Conservation (phyloP, 805 yeast genomes). For the Saturnispora mendoncae region DNA sequence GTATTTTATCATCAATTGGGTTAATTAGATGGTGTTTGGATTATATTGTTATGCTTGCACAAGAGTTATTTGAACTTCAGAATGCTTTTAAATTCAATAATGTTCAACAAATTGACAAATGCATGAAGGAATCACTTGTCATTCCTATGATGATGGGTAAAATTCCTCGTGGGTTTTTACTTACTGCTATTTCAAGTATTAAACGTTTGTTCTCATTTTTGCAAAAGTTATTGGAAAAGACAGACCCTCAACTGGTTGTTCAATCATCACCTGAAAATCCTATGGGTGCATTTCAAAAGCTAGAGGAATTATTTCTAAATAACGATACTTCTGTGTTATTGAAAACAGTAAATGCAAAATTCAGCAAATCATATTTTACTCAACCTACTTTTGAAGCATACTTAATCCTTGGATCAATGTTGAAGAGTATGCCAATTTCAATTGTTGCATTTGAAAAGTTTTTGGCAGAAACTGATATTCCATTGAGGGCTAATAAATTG, state of each 20-base stretch:
- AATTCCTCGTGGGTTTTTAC: slow-evolving; percentile 58
- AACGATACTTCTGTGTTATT: slow-evolving; percentile 22
- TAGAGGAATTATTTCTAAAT: slow-evolving; percentile 20
- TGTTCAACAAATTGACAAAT: slow-evolving; percentile 16
- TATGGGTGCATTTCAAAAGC: slow-evolving; percentile 24
- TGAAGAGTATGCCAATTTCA: slow-evolving; percentile 45
- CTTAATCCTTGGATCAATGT: slow-evolving; percentile 39
- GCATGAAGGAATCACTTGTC: slow-evolving; percentile 31
- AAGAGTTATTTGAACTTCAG: slow-evolving; percentile 52
- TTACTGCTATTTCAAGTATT: slow-evolving; percentile 59
- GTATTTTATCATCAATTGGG: slow-evolving; percentile 60
- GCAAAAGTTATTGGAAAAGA: slow-evolving; percentile 47
- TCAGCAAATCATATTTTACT: slow-evolving; percentile 18
- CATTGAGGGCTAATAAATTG: slow-evolving; percentile 29
- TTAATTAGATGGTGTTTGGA: slow-evolving; percentile 82
- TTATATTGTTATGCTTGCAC: slow-evolving; percentile 59
- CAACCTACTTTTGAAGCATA: slow-evolving; percentile 46
- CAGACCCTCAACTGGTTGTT: slow-evolving; percentile 28
- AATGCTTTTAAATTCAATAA: slow-evolving; percentile 22
- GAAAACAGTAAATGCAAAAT: slow-evolving; percentile 9
- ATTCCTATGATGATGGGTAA: slow-evolving; percentile 56
- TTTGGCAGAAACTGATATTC: slow-evolving; percentile 46
- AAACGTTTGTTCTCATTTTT: slow-evolving; percentile 51
- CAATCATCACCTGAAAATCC: slow-evolving; percentile 25
- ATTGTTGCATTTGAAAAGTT: slow-evolving; percentile 51